Conservation (phyloP, 1,284 basidiomycete species). For the Cerioporus squamosus region DNA sequence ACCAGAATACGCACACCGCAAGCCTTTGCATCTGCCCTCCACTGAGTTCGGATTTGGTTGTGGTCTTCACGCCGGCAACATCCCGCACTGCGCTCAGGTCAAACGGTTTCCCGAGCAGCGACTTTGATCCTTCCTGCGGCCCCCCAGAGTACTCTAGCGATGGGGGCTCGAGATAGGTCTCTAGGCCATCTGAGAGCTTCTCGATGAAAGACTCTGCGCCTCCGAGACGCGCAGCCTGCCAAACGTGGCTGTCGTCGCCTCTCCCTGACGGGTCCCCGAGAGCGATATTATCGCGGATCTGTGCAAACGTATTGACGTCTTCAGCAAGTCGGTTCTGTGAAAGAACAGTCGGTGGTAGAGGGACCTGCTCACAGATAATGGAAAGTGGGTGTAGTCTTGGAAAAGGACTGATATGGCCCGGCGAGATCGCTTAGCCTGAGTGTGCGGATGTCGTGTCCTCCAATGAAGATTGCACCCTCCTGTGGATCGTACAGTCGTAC, state of each 20-base stretch:
- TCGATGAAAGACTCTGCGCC: constrained; percentile 69
- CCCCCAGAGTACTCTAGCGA: constrained; percentile 68
- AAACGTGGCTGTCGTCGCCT: constrained; percentile 57
- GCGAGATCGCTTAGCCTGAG: constrained; percentile 66
- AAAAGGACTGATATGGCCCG: constrained; percentile 70
- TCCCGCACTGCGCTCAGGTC: constrained; percentile 54
- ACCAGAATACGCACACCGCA: constrained; percentile 56
- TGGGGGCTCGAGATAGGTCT: constrained; percentile 74
- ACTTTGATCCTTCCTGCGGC: constrained; percentile 64
- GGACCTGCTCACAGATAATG: constrained; percentile 57
- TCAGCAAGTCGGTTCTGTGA: neutral
- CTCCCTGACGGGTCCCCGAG: constrained; percentile 62
- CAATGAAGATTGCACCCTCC: constrained; percentile 70
- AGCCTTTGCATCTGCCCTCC: constrained; percentile 82
- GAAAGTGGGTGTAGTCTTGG: constrained; percentile 80
- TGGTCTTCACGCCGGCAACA: constrained; percentile 45
- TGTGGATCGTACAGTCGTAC: constrained; percentile 67
- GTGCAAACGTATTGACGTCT: too few relatives aligned
- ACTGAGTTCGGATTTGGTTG: constrained; percentile 51
- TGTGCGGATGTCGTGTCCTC: constrained; percentile 62
- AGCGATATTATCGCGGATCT: constrained; percentile 79
- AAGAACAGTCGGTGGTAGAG: neutral
- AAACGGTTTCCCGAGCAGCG: constrained; percentile 61
- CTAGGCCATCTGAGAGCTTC: constrained; percentile 64
- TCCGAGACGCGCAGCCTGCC: constrained; percentile 67